Conservation (phyloP, 805 yeast species). For the Limtongia smithiae region DNA sequence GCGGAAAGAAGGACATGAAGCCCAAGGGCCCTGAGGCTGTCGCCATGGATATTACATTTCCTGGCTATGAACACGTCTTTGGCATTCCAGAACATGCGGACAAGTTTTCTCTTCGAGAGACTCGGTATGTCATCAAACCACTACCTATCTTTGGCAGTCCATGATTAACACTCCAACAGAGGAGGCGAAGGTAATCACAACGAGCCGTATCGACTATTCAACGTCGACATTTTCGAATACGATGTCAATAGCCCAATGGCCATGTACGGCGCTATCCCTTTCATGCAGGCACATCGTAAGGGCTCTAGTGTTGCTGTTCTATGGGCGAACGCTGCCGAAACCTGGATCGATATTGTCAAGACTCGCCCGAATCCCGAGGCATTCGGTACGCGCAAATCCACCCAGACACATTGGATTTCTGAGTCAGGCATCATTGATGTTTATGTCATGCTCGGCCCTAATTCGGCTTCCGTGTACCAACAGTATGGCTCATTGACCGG, state of each 20-base stretch:
- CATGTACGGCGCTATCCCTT: slow-evolving; percentile 94
- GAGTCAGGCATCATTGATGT: slow-evolving; percentile 84
- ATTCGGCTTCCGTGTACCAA: slow-evolving; percentile 53
- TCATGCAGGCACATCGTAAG: slow-evolving; percentile 65
- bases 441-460: slow-evolving; percentile 58
- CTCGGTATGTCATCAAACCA: slow-evolving; percentile 39
- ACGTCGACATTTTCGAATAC: slow-evolving; percentile 94
- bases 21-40: slow-evolving; percentile 89
- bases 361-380: slow-evolving; percentile 22
- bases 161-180: slow-evolving; percentile 6
- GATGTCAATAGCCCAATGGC: slow-evolving; percentile 77
- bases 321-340: slow-evolving; percentile 92
- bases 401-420: slow-evolving; percentile 85
- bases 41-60: slow-evolving; percentile 70
- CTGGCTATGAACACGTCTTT: slow-evolving; percentile 59
- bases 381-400: slow-evolving; percentile 27
- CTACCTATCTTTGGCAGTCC: not conserved
- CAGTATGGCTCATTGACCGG: slow-evolving; percentile 74
- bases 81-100: slow-evolving; percentile 99
- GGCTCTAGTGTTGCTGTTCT: slow-evolving; percentile 68
- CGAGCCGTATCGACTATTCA: slow-evolving; percentile 83
- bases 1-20: slow-evolving; percentile 57
- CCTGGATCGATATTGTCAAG: slow-evolving; percentile 69
- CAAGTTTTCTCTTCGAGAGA: slow-evolving; percentile 66
- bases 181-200: slow-evolving; percentile 36